Evolutionary conservation across 306 rosid species (phyloP).

Genomic region (Cicer judaicum): DNA sequence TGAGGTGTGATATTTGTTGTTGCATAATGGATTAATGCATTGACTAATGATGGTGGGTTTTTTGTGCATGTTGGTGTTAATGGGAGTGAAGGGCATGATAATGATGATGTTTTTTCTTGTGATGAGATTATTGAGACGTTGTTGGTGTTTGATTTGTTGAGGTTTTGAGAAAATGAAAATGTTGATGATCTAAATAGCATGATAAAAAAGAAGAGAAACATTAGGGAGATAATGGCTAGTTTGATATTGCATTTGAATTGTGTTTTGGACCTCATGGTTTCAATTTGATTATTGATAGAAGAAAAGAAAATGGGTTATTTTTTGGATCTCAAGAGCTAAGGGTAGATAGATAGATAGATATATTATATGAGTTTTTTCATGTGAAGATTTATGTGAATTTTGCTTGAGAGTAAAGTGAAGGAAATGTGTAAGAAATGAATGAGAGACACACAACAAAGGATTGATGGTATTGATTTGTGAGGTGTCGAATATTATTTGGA

Average conservation of each 20-base stretch:
- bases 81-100: slow-evolving; percentile 49
- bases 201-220: slow-evolving; percentile 52
- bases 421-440: background rate
- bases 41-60: slow-evolving; percentile 70
- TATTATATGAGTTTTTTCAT: slow-evolving; percentile 2
- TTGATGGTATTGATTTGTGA: background rate
- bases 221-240: slow-evolving; percentile 52
- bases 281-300: background rate
- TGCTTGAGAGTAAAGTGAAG: slow-evolving; percentile 44
- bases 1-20: slow-evolving; percentile 89
- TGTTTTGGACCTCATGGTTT: slow-evolving; percentile 50
- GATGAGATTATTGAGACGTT: slow-evolving; percentile 46
- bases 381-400: slow-evolving; percentile 43
- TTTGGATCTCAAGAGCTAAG: background rate
- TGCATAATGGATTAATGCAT: slow-evolving; percentile 82
- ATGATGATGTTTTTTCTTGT: background rate
- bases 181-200: slow-evolving; percentile 57
- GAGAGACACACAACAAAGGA: background rate
- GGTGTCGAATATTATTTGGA: slow-evolving; percentile 6
- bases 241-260: slow-evolving; percentile 57
- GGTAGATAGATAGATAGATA: background rate
- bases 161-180: slow-evolving; percentile 52
- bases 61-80: slow-evolving; percentile 63
- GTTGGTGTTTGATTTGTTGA: slow-evolving; percentile 43
- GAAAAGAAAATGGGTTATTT: background rate